A percentile compares a stretch with the other conserved stretches of the same genome.
These are phyloP conservation scores for Podospora comata DNA, from an alignment of 495 filamentous ascomycete genomes.

Conservation along the genomic window DNA sequence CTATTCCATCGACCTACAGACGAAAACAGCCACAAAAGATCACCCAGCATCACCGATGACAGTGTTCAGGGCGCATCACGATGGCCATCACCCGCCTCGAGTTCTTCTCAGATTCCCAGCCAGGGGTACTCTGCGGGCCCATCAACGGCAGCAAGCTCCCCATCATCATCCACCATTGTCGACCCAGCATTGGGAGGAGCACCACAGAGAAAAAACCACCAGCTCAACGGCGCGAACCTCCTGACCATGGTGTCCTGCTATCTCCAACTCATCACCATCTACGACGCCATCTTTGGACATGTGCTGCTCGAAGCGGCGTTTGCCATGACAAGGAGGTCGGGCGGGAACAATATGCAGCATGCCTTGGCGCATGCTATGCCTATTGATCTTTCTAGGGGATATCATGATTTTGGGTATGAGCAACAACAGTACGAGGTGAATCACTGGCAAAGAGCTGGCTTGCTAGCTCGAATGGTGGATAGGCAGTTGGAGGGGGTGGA, in stretches of 20 bases:
- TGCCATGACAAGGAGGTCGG: neutral
- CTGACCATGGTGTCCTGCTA: constrained; percentile 8
- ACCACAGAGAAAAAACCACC: neutral
- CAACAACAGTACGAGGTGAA: neutral
- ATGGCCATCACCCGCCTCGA: constrained; percentile 9
- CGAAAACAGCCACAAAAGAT: neutral
- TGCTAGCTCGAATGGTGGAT: constrained; percentile 7
- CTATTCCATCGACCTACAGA: neutral
- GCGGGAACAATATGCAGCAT: neutral
- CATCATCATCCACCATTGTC: neutral
- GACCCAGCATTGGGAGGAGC: constrained; percentile 3
- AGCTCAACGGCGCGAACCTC: neutral
- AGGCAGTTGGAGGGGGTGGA: neutral
- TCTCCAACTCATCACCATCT: constrained; percentile 6
- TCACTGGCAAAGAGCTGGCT: neutral
- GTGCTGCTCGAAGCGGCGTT: neutral
- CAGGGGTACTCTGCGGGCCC: neutral
- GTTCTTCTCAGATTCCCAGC: neutral
- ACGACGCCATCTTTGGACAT: constrained; percentile 7
- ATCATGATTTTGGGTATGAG: neutral
- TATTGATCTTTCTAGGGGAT: neutral
- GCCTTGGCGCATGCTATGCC: neutral
- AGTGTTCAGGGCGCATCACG: constrained; percentile 1
- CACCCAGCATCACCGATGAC: neutral
- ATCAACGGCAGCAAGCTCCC: constrained; percentile 5